Evolutionary conservation across 768 basidiomycete genomes (phyloP), one percentile per base, ranked within the genome.

Genomic region (Rhizopogon sp.): DNA sequence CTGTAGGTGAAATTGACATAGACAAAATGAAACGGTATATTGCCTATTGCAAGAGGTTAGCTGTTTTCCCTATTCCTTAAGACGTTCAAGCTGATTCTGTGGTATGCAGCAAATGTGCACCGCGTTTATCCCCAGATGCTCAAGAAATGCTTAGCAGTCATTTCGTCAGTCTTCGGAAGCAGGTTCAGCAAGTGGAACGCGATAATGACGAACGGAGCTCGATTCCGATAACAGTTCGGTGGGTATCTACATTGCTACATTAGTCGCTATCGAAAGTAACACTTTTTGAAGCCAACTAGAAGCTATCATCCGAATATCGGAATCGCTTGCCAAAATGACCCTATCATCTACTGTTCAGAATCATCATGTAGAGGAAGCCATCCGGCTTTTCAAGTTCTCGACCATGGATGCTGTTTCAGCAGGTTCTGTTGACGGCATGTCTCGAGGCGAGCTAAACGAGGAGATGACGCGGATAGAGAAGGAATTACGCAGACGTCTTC

Each of bases 1-100:
- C 76, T 5, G 78, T 84, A 1, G 96, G 93, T 6, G 97, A 99
- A 72, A 90, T 99, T 54, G 88, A 90, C 60, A 79, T 98, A 40
- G 97, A 97, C 65, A 96, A 94, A 76, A 99, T 99, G 97, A 98
- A 95, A 75, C 83, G 93, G 51, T 99, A 91, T 64, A 90, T 98
- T 57, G 84, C 94, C 9, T 98, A 94, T 67, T 97, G 93, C 79
- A 98, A 98, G 72, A 85, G 84, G 96, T 91, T 65, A 47, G 78
- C 65, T 25, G 9, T 16, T 40, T 54, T 37, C 33, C 46, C 52
- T 43, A 6, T 31, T 40, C 2, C 20, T 28, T 14, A 29, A 13
- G 29, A 37, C n/a, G 29, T 29, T 40, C 17, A 39, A 43, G 28
- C 50, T 58, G 49, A 63, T 50, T 33, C 16, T 11, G 16, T 37